These are phyloP conservation scores for Penicillium samsonianum DNA, from an alignment of 495 filamentous ascomycete species.

Conservation along the genomic window DNA sequence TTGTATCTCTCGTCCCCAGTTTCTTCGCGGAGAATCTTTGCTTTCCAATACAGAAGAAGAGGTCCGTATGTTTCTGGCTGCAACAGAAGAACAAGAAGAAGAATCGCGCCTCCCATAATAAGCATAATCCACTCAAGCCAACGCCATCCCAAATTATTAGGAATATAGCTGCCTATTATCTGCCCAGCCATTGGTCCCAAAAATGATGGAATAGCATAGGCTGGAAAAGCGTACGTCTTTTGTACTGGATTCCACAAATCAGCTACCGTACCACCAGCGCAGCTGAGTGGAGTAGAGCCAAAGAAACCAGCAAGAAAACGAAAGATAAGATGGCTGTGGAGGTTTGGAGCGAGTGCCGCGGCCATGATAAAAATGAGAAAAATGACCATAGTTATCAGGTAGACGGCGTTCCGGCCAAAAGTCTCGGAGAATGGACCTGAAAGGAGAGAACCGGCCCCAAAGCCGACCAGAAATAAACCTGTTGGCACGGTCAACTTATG, in stretches of 20 bases:
- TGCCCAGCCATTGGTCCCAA: slow-evolving; percentile 43
- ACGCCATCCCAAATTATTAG: slow-evolving; percentile 36
- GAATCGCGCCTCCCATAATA: slow-evolving; percentile 40
- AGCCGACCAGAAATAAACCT: slow-evolving; percentile 56
- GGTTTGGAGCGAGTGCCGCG: slow-evolving; percentile 44
- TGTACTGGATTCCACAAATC: slow-evolving; percentile 49
- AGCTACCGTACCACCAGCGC: slow-evolving; percentile 46
- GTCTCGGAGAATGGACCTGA: slow-evolving; percentile 57
- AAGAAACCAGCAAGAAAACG: slow-evolving; percentile 51
- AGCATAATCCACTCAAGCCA: slow-evolving; percentile 52
- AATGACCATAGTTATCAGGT: slow-evolving; percentile 47
- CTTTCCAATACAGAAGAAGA: slow-evolving; percentile 49
- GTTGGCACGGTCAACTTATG: slow-evolving; percentile 51
- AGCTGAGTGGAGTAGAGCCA: slow-evolving; percentile 46
- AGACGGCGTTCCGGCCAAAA: slow-evolving; percentile 56
- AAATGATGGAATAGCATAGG: slow-evolving; percentile 44
- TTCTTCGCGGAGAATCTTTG: slow-evolving; percentile 38
- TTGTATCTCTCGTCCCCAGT: slow-evolving; percentile 40
- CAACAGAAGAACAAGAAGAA: slow-evolving; percentile 39
- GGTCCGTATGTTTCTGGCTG: slow-evolving; percentile 51
- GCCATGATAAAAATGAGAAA: slow-evolving; percentile 53
- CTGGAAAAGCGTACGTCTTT: slow-evolving; percentile 42
- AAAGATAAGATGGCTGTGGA: slow-evolving; percentile 44
- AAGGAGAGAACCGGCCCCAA: slow-evolving; percentile 53
- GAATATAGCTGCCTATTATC: slow-evolving; percentile 35